Evolutionary conservation across 176 grass and related monocot genomes (phyloP), one percentile per base, ranked within the genome.

Genomic region (Secale cereale): DNA sequence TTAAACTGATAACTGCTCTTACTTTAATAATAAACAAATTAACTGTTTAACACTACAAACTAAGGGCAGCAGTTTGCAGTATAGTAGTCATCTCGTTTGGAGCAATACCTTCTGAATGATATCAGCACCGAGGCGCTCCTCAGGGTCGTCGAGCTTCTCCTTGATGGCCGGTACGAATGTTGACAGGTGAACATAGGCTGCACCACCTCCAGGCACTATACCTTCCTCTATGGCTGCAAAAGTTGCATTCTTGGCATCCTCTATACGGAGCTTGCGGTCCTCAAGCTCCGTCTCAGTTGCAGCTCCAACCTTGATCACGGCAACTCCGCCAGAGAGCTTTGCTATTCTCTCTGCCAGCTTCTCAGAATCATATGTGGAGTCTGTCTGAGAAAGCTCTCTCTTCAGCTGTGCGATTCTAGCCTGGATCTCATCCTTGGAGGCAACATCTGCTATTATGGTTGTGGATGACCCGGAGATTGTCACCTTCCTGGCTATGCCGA

Each of bases 151-250:
- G 33, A 97, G n/a, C 75, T 81, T 97, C 25, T 94, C 95, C 85
- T 94, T 97, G 70, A 97, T 97, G 25, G 89, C 86, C 1, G 92
- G 87, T 73, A 97, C 86, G 25, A 73, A 84, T 23, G 82, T 94
- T 6, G 95, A 97, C 4, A 97, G 95, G 56, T 97, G 95, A 50
- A 97, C 90, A 83, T 88, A 92, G 5, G 95, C 95, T 1, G 95
- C 88, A 65, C 92, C 95, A 41, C 95, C 95, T 65, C 95, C 95
- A 39, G 95, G 95, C n/a, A 94, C 95, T 66, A 93, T 97, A 22
- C 95, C 95, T 89, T 97, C 95, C 85, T 97, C 92, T 60, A 94
- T 97, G 37, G 92, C 95, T 6, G 95, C 95, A 63, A 97, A 97
- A 28, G 95, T 97, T 16, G 95, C 95, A 66, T 97, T 97, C 77